Evolutionary conservation across 192 early-diverging fungal species (phyloP).

Genomic region (Piromyces sp.): DNA sequence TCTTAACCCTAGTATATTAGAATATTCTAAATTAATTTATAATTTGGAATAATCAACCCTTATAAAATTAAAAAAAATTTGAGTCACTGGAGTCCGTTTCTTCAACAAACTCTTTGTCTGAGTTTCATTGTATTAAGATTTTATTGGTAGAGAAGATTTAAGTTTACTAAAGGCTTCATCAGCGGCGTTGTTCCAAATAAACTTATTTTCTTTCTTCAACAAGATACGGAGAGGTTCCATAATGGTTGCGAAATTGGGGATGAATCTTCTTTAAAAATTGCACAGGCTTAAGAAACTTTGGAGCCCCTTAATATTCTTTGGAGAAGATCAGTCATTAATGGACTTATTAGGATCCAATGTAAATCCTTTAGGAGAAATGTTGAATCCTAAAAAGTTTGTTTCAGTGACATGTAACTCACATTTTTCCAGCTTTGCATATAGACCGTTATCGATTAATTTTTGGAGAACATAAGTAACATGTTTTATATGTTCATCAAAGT

Average conservation of each 20-base stretch:
- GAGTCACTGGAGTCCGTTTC: too few species aligned
- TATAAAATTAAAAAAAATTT: too few species aligned
- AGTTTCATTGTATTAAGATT: too few species aligned
- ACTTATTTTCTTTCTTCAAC: too few species aligned
- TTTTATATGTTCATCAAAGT: not conserved
- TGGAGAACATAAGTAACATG: conserved; percentile 7
- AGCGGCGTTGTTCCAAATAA: too few species aligned
- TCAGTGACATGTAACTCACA: conserved; percentile 5
- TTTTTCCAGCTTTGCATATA: conserved; percentile 20
- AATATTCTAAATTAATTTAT: too few species aligned
- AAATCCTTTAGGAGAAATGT: conserved; percentile 13
- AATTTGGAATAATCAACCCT: too few species aligned
- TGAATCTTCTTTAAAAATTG: conserved; percentile 15
- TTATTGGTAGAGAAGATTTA: too few species aligned
- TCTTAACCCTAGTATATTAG: too few species aligned
- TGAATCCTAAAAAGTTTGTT: conserved; percentile 3
- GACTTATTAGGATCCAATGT: conserved; percentile 12
- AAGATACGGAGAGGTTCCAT: conserved; percentile 9
- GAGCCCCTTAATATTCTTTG: conserved; percentile 1
- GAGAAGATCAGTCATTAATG: conserved; percentile 7
- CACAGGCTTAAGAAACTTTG: conserved; percentile 9
- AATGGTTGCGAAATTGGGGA: conserved; percentile 5
- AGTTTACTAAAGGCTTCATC: too few species aligned
- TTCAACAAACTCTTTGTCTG: too few species aligned
- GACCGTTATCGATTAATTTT: conserved; percentile 4